Percentiles rank a stretch among this genome's conserved stretches.
Evolutionary conservation across 768 basidiomycete genomes (phyloP).

Genomic region (Auricularia sp.): DNA sequence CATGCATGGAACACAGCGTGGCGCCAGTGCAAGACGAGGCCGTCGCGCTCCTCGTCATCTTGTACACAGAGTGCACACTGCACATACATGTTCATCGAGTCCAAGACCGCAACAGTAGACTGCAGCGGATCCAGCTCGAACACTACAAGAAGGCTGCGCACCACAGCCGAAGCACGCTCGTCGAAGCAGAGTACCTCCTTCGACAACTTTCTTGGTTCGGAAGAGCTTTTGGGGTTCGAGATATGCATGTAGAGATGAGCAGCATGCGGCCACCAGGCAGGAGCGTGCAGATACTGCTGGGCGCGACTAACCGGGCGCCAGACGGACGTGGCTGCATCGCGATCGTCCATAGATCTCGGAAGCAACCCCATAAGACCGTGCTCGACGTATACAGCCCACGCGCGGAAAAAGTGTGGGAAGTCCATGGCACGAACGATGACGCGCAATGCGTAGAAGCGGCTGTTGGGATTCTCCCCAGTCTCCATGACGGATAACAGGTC

Average conservation of each 20-base stretch:
- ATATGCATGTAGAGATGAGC: not conserved
- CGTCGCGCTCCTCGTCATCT: not conserved
- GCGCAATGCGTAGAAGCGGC: not conserved
- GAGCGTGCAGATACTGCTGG: not conserved
- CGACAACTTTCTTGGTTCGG: not conserved
- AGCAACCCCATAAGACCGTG: not conserved
- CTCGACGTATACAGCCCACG: not conserved
- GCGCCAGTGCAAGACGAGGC: not conserved
- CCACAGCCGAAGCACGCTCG: not conserved
- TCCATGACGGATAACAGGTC: conserved; percentile 1
- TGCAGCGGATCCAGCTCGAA: not conserved
- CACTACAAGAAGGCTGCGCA: not conserved
- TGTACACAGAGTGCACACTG: not conserved
- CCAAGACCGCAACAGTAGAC: not conserved
- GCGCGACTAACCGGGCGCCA: not conserved
- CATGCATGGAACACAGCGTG: not conserved
- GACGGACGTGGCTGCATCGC: not conserved
- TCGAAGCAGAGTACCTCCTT: not conserved
- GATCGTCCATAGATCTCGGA: not conserved
- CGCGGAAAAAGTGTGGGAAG: not conserved
- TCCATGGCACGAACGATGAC: not conserved
- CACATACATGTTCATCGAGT: not conserved
- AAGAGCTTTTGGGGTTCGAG: not conserved
- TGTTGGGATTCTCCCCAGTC: not conserved
- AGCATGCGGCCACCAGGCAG: not conserved